Percentiles rank a stretch among this genome's conserved stretches.
These are phyloP conservation scores for Plasmodium relictum DNA, from an alignment of 169 alveolate species.

Conservation along the genomic window DNA sequence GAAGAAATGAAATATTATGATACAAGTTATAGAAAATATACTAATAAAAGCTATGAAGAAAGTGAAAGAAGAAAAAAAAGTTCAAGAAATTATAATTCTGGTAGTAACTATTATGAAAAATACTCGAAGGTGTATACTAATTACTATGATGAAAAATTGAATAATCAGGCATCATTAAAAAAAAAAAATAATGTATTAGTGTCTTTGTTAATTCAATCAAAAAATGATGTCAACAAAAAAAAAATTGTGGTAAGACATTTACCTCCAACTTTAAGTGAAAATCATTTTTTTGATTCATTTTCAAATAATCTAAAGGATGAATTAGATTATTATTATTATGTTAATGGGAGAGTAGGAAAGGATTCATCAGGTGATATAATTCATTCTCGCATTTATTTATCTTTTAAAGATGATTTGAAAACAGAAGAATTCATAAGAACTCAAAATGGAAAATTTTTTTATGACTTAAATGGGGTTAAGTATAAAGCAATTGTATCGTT, in stretches of 20 bases:
- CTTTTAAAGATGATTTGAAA: conserved; percentile 76
- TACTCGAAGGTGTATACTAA: neutral
- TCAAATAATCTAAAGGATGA: conserved; percentile 71
- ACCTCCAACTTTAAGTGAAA: conserved; percentile 78
- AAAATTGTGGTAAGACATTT: conserved; percentile 67
- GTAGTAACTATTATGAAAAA: conserved; percentile 25
- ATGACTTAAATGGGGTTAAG: conserved; percentile 55
- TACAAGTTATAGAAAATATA: conserved; percentile 13
- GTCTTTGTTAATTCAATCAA: conserved; percentile 49
- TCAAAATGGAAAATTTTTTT: conserved; percentile 71
- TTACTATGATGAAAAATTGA: conserved; percentile 18
- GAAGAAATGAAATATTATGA: conserved; percentile 23
- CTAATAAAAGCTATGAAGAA: conserved; percentile 14
- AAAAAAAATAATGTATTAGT: conserved; percentile 45
- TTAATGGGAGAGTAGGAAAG: conserved; percentile 51
- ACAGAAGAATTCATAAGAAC: conserved; percentile 70
- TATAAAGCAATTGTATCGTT: conserved; percentile 61
- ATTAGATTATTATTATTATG: conserved; percentile 77
- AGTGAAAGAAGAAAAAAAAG: conserved; percentile 14
- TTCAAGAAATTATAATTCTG: conserved; percentile 27
- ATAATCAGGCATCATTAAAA: conserved; percentile 13
- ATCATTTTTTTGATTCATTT: conserved; percentile 67
- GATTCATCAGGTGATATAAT: conserved; percentile 44
- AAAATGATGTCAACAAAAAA: conserved; percentile 43
- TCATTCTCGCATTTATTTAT: conserved; percentile 73